phyloP scores from a whole-genome alignment of 441 rosid species.

The Adansonia rubrostipa region DNA sequence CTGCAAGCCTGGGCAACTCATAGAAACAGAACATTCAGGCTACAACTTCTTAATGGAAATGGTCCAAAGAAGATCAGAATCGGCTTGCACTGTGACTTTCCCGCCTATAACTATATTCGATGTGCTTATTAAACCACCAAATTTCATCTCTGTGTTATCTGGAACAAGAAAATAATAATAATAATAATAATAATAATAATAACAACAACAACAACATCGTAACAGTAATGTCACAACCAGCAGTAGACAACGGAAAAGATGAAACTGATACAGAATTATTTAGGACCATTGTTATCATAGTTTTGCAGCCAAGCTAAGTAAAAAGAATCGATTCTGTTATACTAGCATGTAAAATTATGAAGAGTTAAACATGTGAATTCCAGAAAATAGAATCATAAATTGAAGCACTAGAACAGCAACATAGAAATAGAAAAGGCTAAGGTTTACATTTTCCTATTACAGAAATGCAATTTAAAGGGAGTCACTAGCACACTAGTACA shows the following conservation, averaged over 20 bases:
- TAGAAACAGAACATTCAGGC: neutral
- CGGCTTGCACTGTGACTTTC: constrained; percentile 69
- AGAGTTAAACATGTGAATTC: neutral
- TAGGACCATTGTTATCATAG: neutral
- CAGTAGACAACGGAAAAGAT: neutral
- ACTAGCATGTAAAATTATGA: neutral
- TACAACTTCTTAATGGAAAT: constrained; percentile 60
- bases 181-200: neutral
- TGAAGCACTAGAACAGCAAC: neutral
- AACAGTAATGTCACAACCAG: neutral
- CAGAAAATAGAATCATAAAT: neutral
- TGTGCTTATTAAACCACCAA: constrained; percentile 82
- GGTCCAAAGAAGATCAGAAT: constrained; percentile 93
- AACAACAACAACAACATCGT: neutral
- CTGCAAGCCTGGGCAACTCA: neutral
- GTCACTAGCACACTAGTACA: neutral
- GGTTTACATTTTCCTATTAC: neutral
- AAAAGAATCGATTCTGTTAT: neutral
- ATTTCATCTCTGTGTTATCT: constrained; percentile 77
- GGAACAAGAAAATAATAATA: neutral
- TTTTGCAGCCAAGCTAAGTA: neutral
- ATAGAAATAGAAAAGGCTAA: neutral
- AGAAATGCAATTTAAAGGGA: neutral
- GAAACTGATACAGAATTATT: neutral
- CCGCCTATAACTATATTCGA: constrained; percentile 66